A percentile compares a stretch with the other conserved stretches of the same genome.
Conservation (phyloP, 164 flowering plant species). For the Malania oleifera region DNA sequence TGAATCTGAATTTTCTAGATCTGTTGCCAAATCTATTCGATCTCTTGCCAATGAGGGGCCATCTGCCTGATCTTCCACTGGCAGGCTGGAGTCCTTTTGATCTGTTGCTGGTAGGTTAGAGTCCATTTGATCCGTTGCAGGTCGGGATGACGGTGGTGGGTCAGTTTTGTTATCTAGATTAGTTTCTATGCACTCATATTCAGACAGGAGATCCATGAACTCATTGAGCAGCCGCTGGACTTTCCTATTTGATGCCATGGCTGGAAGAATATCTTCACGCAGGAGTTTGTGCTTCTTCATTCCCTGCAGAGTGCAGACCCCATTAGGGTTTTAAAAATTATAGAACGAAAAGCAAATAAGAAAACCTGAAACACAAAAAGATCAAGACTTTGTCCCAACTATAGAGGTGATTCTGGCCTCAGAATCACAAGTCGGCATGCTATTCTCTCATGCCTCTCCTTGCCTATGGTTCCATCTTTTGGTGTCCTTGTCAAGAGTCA, state of each 20-base stretch:
- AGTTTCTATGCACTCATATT: constrained; percentile 52
- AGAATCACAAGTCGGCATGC: too few relatives aligned
- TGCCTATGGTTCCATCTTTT: too few relatives aligned
- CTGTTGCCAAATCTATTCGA: not conserved
- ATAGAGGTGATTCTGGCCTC: too few relatives aligned
- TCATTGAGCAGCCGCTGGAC: constrained; percentile 91
- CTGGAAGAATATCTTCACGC: constrained; percentile 93
- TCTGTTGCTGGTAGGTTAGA: constrained; percentile 8
- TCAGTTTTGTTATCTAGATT: constrained; percentile 24
- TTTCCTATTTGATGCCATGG: constrained; percentile 95
- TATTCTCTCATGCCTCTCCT: too few relatives aligned
- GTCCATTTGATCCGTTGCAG: not conserved
- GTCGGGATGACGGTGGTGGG: constrained; percentile 12
- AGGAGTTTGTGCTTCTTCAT: constrained; percentile 85
- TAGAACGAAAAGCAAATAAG: not conserved
- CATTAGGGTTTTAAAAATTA: not conserved
- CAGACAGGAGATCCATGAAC: constrained; percentile 89
- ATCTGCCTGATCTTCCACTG: constrained; percentile 12
- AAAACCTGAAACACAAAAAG: too few relatives aligned
- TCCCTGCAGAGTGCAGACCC: constrained; percentile 47
- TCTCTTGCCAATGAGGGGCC: constrained; percentile 8
- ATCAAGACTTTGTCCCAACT: too few relatives aligned
- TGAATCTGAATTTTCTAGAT: not conserved
- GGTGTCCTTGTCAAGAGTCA: too few relatives aligned
- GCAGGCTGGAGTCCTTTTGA: constrained; percentile 17